Evolutionary conservation across 2,329 filamentous ascomycete genomes (phyloP), one percentile per base, ranked within the genome.

Genomic region (Aspergillus floridensis): DNA sequence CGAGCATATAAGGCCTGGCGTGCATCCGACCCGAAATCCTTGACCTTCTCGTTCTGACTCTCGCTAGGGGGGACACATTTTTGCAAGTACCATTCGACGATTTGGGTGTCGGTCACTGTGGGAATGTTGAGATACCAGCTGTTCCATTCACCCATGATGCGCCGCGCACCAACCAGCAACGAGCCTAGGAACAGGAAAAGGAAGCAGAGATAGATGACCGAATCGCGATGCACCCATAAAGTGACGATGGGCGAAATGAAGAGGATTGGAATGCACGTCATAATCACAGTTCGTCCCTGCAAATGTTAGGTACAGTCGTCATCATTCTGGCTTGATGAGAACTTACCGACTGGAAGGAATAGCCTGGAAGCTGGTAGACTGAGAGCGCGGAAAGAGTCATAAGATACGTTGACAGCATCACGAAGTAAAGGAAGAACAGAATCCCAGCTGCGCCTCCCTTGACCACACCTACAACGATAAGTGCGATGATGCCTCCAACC

Each of bases 381-480:
- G 77, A 77, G 52, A 63, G 83, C 82, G 50, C 87, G 74, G 3
- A 85, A 68, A 35, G 81, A 82, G 50, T 32, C 61, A 63, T 63
- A 0, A 88, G 77, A 65, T 87, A 87, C 2, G 82, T 79, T 8
- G 84, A 83, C 22, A 88, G 73, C 38, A 79, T 77, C 35, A 86
- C 70, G 5, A 87, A 75, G 63, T 87, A 88, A 32, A 85, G 79
- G 58, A 84, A 80, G 68, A 86, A 88, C 8, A 86, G 74, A 6
- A 84, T 78, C 5, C 80, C 85, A 2, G 77, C 71, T 6, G 75
- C 73, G 21, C 79, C 74, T 2, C 76, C 72, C 49, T 73, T 73
- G 29, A 79, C 74, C 29, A 79, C 69, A 4, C 77, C 72, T 51
- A 86, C 82, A n/a, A 74, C 73, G 19, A 82, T 70, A 32, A 86